Base-by-base conservation (phyloP, 805 yeast species). In the Isabelozyma gotoi region DNA sequence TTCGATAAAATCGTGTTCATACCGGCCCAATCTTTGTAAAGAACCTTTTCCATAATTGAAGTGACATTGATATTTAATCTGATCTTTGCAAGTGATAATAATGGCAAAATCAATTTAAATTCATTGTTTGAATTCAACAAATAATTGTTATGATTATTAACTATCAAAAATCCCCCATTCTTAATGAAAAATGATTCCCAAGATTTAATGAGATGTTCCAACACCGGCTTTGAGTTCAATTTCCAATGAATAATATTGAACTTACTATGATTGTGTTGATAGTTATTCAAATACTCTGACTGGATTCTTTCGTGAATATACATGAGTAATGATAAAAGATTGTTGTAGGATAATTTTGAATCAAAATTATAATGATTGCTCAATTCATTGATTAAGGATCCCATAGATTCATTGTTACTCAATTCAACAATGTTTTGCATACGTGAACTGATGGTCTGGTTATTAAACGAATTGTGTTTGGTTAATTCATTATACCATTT, bases 221-320 rank as follows among this genome's bases (percentile, higher is more conserved):
- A 72, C 5, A 69, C 64, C 2, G 88, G 88, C 48, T 84, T 71
- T 7, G 77, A 72, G 44, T 77, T 76, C 66, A 82, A 67, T 58
- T 87, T 73, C 92, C 92, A 86, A 43, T 74, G 73, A 3, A 83
- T 66, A 62, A 8, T 63, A 48, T 43, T 66, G 29, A 24, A 24
- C 69, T 17, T 19, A 18, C 33, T n/a, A 24, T 41, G 44, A 16
- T 43, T 44, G 11, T 41, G 38, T 27, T 43, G 29, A 20, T 36
- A 37, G 40, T 52, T 50, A 41, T 62, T 73, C 39, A 56, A 57
- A 47, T 80, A 69, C 52, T 81, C 82, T 18, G 66, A 58, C 57
- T 79, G 82, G 32, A 86, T 81, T 50, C 71, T 74, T 51, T 85
- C 92, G 57, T 85, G 88, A 33, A 85, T 70, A 15, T 85, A 78